A percentile compares a stretch with the other conserved stretches of the same genome.
Evolutionary conservation across 495 filamentous ascomycete genomes (phyloP).

Genomic region (Neurospora intermedia): DNA sequence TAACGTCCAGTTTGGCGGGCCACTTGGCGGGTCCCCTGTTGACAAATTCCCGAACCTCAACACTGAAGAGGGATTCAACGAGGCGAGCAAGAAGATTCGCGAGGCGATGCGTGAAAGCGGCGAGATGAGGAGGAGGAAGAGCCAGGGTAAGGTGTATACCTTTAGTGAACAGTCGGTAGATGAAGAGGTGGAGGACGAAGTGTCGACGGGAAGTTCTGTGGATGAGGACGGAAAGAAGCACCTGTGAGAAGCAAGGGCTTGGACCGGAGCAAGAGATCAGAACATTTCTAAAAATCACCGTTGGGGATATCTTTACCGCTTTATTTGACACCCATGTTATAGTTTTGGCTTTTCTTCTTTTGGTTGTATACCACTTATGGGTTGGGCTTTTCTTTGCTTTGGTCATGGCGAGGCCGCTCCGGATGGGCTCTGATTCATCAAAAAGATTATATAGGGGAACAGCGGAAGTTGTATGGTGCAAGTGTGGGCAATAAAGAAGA

Average conservation of each 20-base stretch:
- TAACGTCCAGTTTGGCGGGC: constrained; percentile 1
- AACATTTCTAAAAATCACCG: neutral
- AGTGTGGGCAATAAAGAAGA: neutral
- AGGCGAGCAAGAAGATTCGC: constrained; percentile 78
- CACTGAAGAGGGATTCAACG: constrained; percentile 59
- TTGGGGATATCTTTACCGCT: neutral
- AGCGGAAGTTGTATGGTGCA: neutral
- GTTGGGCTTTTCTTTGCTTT: neutral
- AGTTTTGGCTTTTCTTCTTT: neutral
- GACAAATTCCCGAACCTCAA: constrained; percentile 65
- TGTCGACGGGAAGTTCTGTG: neutral
- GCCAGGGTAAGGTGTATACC: constrained; percentile 27
- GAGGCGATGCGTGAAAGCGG: constrained; percentile 81
- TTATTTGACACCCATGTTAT: neutral
- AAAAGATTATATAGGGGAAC: neutral
- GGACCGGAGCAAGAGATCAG: neutral
- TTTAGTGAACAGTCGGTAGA: neutral
- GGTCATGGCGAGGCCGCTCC: neutral
- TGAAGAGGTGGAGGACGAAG: neutral
- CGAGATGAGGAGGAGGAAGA: constrained; percentile 57
- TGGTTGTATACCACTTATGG: neutral
- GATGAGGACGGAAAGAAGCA: neutral
- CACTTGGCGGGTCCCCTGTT: constrained; percentile 50
- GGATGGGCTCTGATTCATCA: neutral
- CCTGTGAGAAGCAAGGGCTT: neutral